A percentile compares a stretch with the other conserved stretches of the same genome.
Conservation (phyloP, 495 filamentous ascomycete genomes). For the Podospora sp. region DNA sequence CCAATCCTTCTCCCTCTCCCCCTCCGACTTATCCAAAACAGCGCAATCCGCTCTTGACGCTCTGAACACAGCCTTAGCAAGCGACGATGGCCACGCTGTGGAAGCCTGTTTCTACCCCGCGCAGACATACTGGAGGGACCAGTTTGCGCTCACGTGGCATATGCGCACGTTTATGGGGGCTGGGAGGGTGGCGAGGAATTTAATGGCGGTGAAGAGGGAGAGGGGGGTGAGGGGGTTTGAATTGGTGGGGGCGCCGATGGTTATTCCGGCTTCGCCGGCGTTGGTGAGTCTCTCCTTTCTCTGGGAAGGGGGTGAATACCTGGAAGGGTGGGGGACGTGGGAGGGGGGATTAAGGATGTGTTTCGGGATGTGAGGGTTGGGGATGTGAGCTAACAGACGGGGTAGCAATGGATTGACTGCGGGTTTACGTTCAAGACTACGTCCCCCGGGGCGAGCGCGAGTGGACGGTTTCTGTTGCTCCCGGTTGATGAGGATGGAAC, state of each 20-base stretch:
- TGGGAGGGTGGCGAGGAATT: slow-evolving; percentile 22
- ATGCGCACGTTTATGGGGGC: slow-evolving; percentile 31
- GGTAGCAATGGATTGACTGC: slow-evolving; percentile 34
- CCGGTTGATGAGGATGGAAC: slow-evolving; percentile 20
- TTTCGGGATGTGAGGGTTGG: too few species aligned
- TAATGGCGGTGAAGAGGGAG: slow-evolving; percentile 26
- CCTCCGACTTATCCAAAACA: slow-evolving; percentile 12
- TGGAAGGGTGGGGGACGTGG: too few species aligned
- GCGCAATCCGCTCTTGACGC: slow-evolving; percentile 12
- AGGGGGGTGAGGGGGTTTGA: slow-evolving; percentile 20
- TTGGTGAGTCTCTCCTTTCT: slow-evolving; percentile 28
- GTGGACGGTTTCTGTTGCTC: slow-evolving; percentile 34
- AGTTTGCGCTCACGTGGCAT: slow-evolving; percentile 36
- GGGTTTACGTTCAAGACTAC: slow-evolving; percentile 31
- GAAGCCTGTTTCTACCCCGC: slow-evolving; percentile 24
- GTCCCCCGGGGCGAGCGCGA: slow-evolving; percentile 28
- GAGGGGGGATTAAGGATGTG: too few species aligned
- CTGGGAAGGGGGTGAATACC: too few species aligned
- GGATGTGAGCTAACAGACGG: too few species aligned
- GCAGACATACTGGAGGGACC: slow-evolving; percentile 39
- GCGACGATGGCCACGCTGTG: slow-evolving; percentile 23
- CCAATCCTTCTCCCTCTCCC: slow-evolving; percentile 16
- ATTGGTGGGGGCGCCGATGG: slow-evolving; percentile 20
- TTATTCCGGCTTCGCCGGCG: slow-evolving; percentile 16
- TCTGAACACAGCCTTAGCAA: slow-evolving; percentile 26